These are phyloP conservation scores for Xanthoparmelia taractica DNA, from an alignment of 495 filamentous ascomycete genomes.

Conservation along the genomic window DNA sequence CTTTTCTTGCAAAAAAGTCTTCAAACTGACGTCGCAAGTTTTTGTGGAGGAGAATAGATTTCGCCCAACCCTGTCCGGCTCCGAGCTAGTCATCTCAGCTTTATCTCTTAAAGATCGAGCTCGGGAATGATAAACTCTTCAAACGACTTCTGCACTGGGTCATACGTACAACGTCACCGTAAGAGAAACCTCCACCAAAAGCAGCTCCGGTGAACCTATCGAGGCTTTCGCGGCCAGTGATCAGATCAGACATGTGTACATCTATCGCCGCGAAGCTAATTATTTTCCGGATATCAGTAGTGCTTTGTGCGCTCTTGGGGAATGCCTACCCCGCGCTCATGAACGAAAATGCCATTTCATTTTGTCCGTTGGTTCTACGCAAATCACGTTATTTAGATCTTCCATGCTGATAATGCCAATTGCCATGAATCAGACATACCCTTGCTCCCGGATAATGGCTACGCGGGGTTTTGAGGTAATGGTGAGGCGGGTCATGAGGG, in stretches of 20 bases:
- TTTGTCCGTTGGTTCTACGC: conserved; percentile 89
- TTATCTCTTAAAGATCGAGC: neutral
- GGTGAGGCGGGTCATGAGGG: conserved; percentile 59
- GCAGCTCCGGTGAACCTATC: conserved; percentile 75
- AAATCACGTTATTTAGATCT: no score
- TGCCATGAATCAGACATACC: no score
- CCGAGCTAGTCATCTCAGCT: conserved; percentile 65
- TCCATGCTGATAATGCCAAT: no score
- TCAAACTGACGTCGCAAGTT: conserved; percentile 69
- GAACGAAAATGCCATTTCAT: conserved; percentile 98
- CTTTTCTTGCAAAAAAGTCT: conserved; percentile 74
- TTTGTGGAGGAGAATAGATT: conserved; percentile 77
- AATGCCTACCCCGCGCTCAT: conserved; percentile 57
- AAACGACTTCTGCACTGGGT: no score
- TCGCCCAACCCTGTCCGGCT: conserved; percentile 95
- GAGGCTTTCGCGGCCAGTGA: conserved; percentile 66
- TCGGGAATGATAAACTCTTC: no score
- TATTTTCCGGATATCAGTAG: no score
- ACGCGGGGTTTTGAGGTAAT: conserved; percentile 82
- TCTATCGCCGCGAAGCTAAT: conserved; percentile 80
- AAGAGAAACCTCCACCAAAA: conserved; percentile 94
- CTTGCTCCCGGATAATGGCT: conserved; percentile 90
- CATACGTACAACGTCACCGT: conserved; percentile 46
- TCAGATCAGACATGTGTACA: conserved; percentile 94
- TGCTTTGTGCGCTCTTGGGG: conserved; percentile 46